Percentiles rank a stretch among this genome's conserved stretches.
Evolutionary conservation across 2,329 filamentous ascomycete genomes (phyloP).

Genomic region (Xylariaceae sp.): DNA sequence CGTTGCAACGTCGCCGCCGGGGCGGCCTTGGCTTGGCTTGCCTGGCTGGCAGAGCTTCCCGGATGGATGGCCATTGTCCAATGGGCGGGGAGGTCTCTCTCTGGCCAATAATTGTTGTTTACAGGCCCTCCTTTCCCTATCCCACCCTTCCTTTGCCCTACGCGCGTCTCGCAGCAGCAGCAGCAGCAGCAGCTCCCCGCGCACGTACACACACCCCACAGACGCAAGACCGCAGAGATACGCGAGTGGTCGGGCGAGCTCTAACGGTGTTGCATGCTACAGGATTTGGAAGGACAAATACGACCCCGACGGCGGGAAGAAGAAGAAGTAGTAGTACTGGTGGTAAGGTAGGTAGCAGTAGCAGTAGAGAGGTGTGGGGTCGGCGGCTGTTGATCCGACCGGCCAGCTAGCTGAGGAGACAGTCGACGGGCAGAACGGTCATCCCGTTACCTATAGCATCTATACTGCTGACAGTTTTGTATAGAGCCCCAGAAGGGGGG

Average conservation of each 20-base stretch:
- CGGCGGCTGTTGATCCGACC: too few relatives aligned
- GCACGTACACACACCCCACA: too few relatives aligned
- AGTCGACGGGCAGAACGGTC: neutral
- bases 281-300: conserved; percentile 99
- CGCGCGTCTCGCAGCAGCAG: too few relatives aligned
- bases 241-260: too few relatives aligned
- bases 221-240: too few relatives aligned
- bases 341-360: neutral
- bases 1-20: neutral
- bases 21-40: neutral
- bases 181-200: too few relatives aligned
- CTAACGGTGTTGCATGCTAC: conserved; percentile 21
- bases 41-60: too few relatives aligned
- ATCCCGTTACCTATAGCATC: neutral
- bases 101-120: too few relatives aligned
- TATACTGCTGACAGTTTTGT: neutral
- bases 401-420: neutral
- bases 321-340: conserved; percentile 29
- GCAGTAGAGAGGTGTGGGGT: neutral
- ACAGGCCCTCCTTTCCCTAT: too few relatives aligned
- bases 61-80: too few relatives aligned
- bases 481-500: neutral
- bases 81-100: too few relatives aligned
- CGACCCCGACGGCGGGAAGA: conserved; percentile 37
- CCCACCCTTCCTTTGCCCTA: too few relatives aligned